Evolutionary conservation across 169 alveolate species (phyloP).

Genomic region (Plasmodium malariae): DNA sequence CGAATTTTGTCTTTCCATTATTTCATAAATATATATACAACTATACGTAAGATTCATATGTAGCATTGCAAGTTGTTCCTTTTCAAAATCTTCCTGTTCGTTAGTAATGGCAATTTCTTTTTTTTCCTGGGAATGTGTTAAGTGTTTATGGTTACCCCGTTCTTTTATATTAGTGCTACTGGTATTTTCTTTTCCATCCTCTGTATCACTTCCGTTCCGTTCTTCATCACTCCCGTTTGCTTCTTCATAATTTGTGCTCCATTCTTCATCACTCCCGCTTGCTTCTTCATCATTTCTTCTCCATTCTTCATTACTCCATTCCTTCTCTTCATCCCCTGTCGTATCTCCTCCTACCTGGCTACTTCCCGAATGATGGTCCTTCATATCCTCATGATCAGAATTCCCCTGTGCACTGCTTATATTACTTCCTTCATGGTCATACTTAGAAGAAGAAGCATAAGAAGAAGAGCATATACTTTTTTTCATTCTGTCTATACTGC

Average conservation of each 20-base stretch:
- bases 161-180: background rate
- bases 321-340: background rate
- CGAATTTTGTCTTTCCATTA: constrained; percentile 23
- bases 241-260: background rate
- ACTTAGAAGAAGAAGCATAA: too few relatives aligned
- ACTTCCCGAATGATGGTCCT: background rate
- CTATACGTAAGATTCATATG: constrained; percentile 45
- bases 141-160: background rate
- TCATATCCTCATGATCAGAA: background rate
- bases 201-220: background rate
- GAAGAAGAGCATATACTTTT: background rate
- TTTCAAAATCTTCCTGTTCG: constrained; percentile 23
- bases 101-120: background rate
- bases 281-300: background rate
- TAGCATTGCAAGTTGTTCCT: constrained; percentile 17
- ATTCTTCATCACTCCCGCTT: background rate
- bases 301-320: background rate
- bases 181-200: background rate
- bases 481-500: background rate
- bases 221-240: background rate
- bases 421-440: background rate
- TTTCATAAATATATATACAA: constrained; percentile 62
- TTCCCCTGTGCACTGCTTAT: background rate
- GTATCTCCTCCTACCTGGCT: background rate
- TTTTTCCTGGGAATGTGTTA: too few relatives aligned